Evolutionary conservation across 2,329 filamentous ascomycete genomes (phyloP).

Genomic region (Kalaharituber pfeilii): DNA sequence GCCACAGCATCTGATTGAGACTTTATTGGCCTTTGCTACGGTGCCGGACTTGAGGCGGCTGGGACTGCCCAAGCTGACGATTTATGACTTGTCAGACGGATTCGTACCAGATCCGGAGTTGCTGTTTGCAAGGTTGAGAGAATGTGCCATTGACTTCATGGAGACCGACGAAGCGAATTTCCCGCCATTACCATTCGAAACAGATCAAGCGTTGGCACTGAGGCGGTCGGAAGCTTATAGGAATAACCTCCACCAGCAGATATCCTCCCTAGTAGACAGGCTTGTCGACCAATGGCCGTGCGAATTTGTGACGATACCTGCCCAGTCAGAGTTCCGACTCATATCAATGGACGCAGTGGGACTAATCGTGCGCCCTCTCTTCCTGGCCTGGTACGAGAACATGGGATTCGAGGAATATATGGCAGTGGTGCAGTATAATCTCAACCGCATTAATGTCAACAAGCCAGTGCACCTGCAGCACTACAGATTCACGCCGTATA

Average conservation of each 20-base stretch:
- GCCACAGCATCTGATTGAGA: conserved; percentile 21
- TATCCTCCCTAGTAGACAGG: conserved; percentile 1
- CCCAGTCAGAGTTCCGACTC: conserved; percentile 1
- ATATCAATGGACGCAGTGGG: conserved; percentile 6
- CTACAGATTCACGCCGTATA: background rate
- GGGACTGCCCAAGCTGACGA: background rate
- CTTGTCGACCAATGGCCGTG: conserved; percentile 10
- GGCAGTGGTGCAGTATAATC: conserved; percentile 7
- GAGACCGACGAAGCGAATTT: conserved; percentile 6
- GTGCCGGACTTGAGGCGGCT: background rate
- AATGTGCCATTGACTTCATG: background rate
- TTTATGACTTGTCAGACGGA: conserved; percentile 6
- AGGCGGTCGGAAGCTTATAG: background rate
- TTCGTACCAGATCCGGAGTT: conserved; percentile 4
- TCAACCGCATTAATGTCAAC: conserved; percentile 1
- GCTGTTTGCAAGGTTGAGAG: background rate
- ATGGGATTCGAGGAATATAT: conserved; percentile 14
- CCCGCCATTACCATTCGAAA: background rate
- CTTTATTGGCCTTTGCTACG: conserved; percentile 24
- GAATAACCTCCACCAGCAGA: conserved; percentile 3
- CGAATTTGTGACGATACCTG: background rate
- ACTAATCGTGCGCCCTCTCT: background rate
- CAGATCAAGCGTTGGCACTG: background rate
- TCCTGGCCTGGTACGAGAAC: conserved; percentile 17
- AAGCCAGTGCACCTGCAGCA: background rate